Evolutionary conservation across 2,329 filamentous ascomycete species (phyloP), one percentile per base, ranked within the genome.

Genomic region (Colletotrichum gloeosporioides): DNA sequence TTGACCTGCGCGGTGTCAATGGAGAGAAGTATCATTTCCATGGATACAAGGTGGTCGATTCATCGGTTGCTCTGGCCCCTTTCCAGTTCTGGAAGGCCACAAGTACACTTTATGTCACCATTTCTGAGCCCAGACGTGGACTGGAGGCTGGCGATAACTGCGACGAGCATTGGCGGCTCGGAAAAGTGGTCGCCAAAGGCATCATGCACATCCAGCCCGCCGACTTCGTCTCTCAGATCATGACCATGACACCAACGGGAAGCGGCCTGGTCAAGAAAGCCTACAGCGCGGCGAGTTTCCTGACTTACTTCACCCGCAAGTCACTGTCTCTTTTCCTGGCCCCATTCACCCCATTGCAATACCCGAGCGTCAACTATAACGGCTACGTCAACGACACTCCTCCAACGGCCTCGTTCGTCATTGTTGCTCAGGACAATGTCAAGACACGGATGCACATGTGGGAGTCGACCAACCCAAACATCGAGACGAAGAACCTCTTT

Each of bases 1-100:
- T 93, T 76, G 89, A 91, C 78, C 89, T 94, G 87, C 85, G 85
- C 31, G 90, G 90, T 7, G 85, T 88, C 6, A 84, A 90, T 75
- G 90, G 90, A 16, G 84, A 86, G 61, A 85, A 84, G 64, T 87
- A 92, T 62, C 89, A 90, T 74, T 91, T 94, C 80, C 87, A 92
- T 76, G 92, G 92, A 1, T 91, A 90, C 83, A 93, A 93, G 82
- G 86, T 91, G 3, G 88, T 93, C 57, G 89, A 93, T 81, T 89
- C 92, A 5, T 90, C 90, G 0, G 89, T 91, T 0, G 90, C 91
- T 3, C 85, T 93, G 39, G 88, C 89, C 3, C 88, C 90, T 2
- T 78, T 85, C 55, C 86, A 89, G 77, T 91, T 94, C 75, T 93
- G 92, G 92, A 86, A 85, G 65, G 90, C 92, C 3, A 92, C 91